Evolutionary conservation across 148 eudicot species (phyloP).

Genomic region (Spergularia marina): DNA sequence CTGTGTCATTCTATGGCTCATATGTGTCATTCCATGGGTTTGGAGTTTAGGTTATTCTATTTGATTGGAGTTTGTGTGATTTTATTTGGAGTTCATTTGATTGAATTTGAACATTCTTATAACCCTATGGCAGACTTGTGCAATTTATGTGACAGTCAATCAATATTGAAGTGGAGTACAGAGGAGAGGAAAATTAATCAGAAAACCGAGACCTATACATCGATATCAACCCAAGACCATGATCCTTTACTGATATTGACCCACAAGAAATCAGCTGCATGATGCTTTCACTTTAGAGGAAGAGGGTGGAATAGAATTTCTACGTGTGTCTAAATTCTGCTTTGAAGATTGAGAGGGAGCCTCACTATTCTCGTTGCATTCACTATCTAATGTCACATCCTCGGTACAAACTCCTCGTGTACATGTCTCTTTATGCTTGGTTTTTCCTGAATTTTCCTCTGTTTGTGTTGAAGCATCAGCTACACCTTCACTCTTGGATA

Average conservation of each 20-base stretch:
- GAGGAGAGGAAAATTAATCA: constrained; percentile 66
- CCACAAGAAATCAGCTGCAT: constrained; percentile 95
- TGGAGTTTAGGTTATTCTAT: too few relatives aligned
- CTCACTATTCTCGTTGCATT: constrained; percentile 30
- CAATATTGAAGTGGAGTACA: constrained; percentile 64
- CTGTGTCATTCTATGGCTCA: too few relatives aligned
- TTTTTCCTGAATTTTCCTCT: constrained; percentile 48
- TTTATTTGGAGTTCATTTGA: too few relatives aligned
- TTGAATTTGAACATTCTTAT: too few relatives aligned
- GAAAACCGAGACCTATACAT: constrained; percentile 69
- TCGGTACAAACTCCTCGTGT: constrained; percentile 86
- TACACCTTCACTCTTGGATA: constrained; percentile 55
- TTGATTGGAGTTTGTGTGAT: too few relatives aligned
- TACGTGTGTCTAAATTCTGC: constrained; percentile 33
- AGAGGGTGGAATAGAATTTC: constrained; percentile 51
- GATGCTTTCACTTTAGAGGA: constrained; percentile 68
- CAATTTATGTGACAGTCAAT: too few relatives aligned
- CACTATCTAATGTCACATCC: constrained; percentile 49
- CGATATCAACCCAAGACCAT: constrained; percentile 77
- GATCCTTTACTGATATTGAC: constrained; percentile 84
- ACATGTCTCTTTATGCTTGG: constrained; percentile 48
- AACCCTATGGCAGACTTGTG: too few relatives aligned
- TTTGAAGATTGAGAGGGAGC: constrained; percentile 25
- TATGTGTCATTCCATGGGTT: too few relatives aligned
- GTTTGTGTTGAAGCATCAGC: constrained; percentile 95